A percentile compares a stretch with the other conserved stretches of the same genome.
Conservation (phyloP, 306 rosid genomes). For the Comarum palustre region DNA sequence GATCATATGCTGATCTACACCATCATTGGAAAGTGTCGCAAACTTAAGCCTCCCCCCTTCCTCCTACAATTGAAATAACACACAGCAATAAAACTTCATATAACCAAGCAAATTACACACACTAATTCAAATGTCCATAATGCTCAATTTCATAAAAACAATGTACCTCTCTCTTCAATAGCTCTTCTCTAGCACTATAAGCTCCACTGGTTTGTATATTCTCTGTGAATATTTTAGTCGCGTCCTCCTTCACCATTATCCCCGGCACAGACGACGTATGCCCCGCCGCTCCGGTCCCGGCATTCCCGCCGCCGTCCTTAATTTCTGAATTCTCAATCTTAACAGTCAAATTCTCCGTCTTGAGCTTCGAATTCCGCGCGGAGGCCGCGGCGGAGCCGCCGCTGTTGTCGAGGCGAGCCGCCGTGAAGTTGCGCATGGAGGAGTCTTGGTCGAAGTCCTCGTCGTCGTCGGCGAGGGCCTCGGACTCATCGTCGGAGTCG, state of each 20-base stretch:
- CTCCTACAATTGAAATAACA: conserved; percentile 48
- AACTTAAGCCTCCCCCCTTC: conserved; percentile 86
- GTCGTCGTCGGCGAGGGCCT: conserved; percentile 61
- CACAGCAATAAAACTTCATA: not conserved
- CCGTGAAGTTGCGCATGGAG: conserved; percentile 83
- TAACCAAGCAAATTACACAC: not conserved
- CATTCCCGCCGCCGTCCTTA: conserved; percentile 45
- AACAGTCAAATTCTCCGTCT: conserved; percentile 52
- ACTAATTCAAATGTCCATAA: conserved; percentile 7
- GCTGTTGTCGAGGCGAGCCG: conserved; percentile 62
- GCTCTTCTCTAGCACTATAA: conserved; percentile 86
- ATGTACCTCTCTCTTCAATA: conserved; percentile 67
- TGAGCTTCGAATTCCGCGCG: conserved; percentile 65
- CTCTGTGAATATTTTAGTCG: conserved; percentile 76
- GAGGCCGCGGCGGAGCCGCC: conserved; percentile 34
- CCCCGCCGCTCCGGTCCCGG: conserved; percentile 35
- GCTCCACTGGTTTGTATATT: conserved; percentile 96
- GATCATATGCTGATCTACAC: conserved; percentile 86
- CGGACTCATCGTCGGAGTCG: conserved; percentile 84
- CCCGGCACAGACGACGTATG: conserved; percentile 43
- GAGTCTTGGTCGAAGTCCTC: conserved; percentile 74
- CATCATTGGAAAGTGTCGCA: conserved; percentile 71
- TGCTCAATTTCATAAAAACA: not conserved
- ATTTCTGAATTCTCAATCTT: conserved; percentile 57
- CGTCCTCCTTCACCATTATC: conserved; percentile 76